Evolutionary conservation across 2,329 filamentous ascomycete genomes (phyloP), one percentile per base, ranked within the genome.

Genomic region (Exophiala viscosa): DNA sequence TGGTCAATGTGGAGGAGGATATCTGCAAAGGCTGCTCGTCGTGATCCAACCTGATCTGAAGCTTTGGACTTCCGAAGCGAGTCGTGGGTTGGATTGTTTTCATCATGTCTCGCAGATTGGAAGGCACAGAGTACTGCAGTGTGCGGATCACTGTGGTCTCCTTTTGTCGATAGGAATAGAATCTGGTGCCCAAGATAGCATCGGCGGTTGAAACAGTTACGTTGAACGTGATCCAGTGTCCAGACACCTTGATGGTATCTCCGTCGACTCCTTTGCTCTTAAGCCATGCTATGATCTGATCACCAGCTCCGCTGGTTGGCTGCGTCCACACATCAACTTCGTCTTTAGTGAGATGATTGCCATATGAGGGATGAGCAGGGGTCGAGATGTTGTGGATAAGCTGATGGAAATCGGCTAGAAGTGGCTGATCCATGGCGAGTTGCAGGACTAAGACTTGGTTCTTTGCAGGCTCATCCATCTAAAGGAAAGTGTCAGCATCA

Each of bases 51-150:
- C 72, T 64, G 5, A 60, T 64, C 51, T 79, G 74, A 2, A 75
- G 60, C 28, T 65, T 66, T 17, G 79, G 71, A 50, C 76, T 70
- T 14, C 79, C 79, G 53, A 86, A 87, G 35, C 79, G 74, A 3
- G 81, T 86, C 0, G 83, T 86, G 1, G 84, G 84, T 65, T 86
- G 81, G 44, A 87, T 80, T 63, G 85, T 74, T 52, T 81, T 78
- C 52, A 87, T 74, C 60, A 82, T 73, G 39, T 71, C 62, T 47
- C 75, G 73, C 6, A 87, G 66, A 0, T 74, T 66, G 45, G 72
- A 71, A 0, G 84, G 85, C 1, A 87, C 75, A 0, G 81, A 85
- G 67, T 87, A 88, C 42, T 75, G 70, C 13, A 80, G 67, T 4
- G 79, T 76, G 39, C 84, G 76, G 35, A 86, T 73, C 59, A 73